Evolutionary conservation across 1,139 yeast species (phyloP).

Genomic region (Candida tropicalis): DNA sequence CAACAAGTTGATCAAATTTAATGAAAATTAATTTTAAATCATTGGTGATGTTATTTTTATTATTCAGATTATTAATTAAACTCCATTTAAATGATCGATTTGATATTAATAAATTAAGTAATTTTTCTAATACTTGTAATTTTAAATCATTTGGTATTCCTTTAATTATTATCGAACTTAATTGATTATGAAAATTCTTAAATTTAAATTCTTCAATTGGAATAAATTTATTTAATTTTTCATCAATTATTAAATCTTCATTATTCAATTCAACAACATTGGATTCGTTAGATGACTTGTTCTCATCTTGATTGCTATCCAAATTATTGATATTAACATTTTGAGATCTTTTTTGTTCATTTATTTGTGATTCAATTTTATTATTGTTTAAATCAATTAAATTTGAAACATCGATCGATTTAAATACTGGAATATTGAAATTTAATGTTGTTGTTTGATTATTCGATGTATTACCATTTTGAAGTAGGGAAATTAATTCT

Average conservation of each 20-base stretch:
- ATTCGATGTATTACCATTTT: background rate
- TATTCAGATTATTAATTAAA: constrained; percentile 23
- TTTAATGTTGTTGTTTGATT: constrained; percentile 7
- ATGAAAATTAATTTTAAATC: constrained; percentile 32
- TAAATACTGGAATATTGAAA: constrained; percentile 25
- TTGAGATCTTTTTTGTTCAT: constrained; percentile 3
- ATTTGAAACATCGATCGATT: constrained; percentile 25
- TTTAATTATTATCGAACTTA: constrained; percentile 36
- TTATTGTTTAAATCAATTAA: constrained; percentile 26
- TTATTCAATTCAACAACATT: constrained; percentile 10
- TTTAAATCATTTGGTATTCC: constrained; percentile 35
- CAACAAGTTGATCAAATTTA: constrained; percentile 23
- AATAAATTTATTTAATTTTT: constrained; percentile 19
- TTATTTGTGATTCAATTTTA: constrained; percentile 19
- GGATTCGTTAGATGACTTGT: background rate
- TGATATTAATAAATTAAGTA: constrained; percentile 21
- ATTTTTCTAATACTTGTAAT: constrained; percentile 30
- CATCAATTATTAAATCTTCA: constrained; percentile 13
- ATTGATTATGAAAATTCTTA: constrained; percentile 37
- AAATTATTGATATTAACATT: constrained; percentile 2
- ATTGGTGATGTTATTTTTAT: constrained; percentile 24
- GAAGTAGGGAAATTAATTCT: constrained; percentile 19
- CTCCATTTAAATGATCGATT: constrained; percentile 27
- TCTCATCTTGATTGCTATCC: background rate
- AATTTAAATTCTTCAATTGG: constrained; percentile 34